Conservation (phyloP, 108 stramenopile species). For the Skeletonema marinoi region DNA sequence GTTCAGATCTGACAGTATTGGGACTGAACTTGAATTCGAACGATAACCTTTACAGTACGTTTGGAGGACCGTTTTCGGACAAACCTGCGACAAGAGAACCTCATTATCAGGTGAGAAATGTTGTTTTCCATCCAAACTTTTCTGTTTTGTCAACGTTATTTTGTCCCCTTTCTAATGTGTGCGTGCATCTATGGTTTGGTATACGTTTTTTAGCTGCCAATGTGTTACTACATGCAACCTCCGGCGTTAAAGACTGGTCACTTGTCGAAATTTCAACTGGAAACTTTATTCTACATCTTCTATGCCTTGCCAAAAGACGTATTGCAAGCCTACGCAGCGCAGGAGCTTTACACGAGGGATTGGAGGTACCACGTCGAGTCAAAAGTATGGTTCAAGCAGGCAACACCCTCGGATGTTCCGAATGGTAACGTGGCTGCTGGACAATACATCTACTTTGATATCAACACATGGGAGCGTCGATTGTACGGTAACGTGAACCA, state of each 20-base stretch:
- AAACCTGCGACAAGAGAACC: constrained; percentile 85
- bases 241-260: constrained; percentile 91
- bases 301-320: constrained; percentile 97
- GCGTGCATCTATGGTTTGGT: not conserved
- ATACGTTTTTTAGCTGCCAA: constrained; percentile 64
- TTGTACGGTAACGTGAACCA: constrained; percentile 86
- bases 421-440: constrained; percentile 46
- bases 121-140: not conserved
- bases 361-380: constrained; percentile 97
- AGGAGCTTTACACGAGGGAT: constrained; percentile 95
- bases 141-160: not conserved
- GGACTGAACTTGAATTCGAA: constrained; percentile 94
- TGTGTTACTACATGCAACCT: constrained; percentile 96
- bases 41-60: constrained; percentile 91
- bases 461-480: constrained; percentile 88
- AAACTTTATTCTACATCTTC: constrained; percentile 99
- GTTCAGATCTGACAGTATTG: constrained; percentile 93
- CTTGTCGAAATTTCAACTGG: constrained; percentile 94
- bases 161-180: not conserved
- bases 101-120: constrained; percentile 74
- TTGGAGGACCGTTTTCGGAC: constrained; percentile 95
- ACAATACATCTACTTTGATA: constrained; percentile 92
- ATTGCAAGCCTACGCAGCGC: constrained; percentile 96
- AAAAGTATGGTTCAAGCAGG: constrained; percentile 95
- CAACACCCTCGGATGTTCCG: constrained; percentile 69